phyloP scores from a whole-genome alignment of 306 rosid genomes.

The Carpinus viminea region DNA sequence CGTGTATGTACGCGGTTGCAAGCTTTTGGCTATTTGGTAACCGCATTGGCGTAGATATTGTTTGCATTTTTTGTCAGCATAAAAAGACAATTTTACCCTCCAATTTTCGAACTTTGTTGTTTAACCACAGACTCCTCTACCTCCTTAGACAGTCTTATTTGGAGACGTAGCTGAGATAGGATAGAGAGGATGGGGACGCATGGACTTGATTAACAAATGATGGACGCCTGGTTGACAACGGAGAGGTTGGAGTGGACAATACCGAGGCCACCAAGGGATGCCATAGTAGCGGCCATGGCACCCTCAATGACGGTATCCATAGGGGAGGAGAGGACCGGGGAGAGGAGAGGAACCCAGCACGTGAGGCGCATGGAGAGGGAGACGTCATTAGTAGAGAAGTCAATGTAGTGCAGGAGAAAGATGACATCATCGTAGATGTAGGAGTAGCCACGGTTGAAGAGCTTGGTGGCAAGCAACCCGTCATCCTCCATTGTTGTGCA shows the following conservation, averaged over 20 bases:
- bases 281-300: conserved; percentile 76
- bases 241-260: conserved; percentile 62
- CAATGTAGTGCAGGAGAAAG: conserved; percentile 89
- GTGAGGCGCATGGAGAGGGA: conserved; percentile 52
- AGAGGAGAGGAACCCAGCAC: conserved; percentile 54
- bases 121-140: too few species aligned
- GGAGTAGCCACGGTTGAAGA: conserved; percentile 81
- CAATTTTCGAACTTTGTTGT: too few species aligned
- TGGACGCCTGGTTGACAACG: conserved; percentile 49
- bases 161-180: too few species aligned
- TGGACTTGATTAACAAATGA: conserved; percentile 70
- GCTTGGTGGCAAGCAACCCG: conserved; percentile 70
- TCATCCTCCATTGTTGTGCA: conserved; percentile 41
- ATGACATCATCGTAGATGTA: conserved; percentile 91
- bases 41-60: too few species aligned
- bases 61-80: too few species aligned
- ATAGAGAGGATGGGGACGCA: conserved; percentile 70
- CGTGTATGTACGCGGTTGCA: not conserved
- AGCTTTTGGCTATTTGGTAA: too few species aligned
- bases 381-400: conserved; percentile 79
- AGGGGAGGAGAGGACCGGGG: conserved; percentile 91
- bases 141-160: too few species aligned
- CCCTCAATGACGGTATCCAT: conserved; percentile 90
- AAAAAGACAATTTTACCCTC: too few species aligned
- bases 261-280: conserved; percentile 75